Evolutionary conservation across 1,284 basidiomycete genomes (phyloP).

Genomic region (Xerocomus tenax): DNA sequence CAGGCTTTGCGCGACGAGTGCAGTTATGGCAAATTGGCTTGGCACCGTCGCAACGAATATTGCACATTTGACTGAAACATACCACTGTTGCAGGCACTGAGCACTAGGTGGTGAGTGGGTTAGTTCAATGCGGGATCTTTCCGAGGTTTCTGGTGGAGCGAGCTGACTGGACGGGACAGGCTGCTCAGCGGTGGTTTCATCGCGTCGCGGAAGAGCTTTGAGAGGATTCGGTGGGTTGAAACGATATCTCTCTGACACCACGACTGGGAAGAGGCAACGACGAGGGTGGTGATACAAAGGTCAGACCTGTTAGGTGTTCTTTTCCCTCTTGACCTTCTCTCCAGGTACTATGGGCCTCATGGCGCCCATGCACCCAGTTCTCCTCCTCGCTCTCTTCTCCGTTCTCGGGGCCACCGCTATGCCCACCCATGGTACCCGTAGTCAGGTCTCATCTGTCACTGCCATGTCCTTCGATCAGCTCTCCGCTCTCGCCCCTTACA

Average conservation of each 20-base stretch:
- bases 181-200: too few species aligned
- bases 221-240: too few species aligned
- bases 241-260: neutral
- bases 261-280: too few species aligned
- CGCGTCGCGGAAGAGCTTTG: neutral
- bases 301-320: neutral
- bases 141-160: constrained; percentile 33
- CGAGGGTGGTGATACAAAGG: neutral
- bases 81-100: constrained; percentile 63
- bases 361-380: constrained; percentile 5
- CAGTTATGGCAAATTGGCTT: constrained; percentile 70
- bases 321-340: neutral
- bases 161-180: too few species aligned
- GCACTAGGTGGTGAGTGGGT: constrained; percentile 62
- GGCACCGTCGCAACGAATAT: constrained; percentile 73
- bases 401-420: constrained; percentile 9
- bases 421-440: constrained; percentile 8
- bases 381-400: constrained; percentile 4
- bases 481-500: constrained; percentile 36
- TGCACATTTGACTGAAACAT: constrained; percentile 55
- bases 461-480: constrained; percentile 33
- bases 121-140: constrained; percentile 54
- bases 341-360: neutral
- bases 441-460: constrained; percentile 15
- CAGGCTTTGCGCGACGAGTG: constrained; percentile 36